Conservation (phyloP, 768 basidiomycete genomes). For the Tulasnella sp. region DNA sequence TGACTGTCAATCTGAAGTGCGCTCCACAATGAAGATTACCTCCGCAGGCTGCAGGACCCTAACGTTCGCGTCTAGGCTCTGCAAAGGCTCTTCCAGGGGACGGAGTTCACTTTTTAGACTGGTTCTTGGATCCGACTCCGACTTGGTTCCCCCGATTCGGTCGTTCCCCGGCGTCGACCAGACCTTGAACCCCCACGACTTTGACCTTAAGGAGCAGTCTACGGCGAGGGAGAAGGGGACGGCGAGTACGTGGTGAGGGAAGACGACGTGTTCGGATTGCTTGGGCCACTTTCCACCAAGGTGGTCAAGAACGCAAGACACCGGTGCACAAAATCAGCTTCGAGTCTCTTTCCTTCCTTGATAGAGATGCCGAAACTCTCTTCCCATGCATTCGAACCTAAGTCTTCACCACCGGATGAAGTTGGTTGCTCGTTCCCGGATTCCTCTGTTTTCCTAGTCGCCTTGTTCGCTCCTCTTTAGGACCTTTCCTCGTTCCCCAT, state of each 20-base stretch:
- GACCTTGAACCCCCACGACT: background rate
- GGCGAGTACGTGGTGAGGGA: background rate
- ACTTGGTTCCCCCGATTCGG: too few relatives aligned
- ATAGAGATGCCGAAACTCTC: background rate
- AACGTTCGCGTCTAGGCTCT: too few relatives aligned
- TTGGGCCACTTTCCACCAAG: background rate
- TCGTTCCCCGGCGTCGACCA: background rate
- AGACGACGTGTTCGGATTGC: background rate
- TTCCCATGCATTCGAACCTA: background rate
- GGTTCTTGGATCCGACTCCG: too few relatives aligned
- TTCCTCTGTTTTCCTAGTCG: too few relatives aligned
- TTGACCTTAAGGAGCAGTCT: background rate
- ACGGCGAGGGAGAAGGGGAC: conserved; percentile 6
- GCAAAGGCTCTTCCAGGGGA: too few relatives aligned
- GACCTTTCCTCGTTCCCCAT: too few relatives aligned
- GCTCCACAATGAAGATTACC: conserved; percentile 65
- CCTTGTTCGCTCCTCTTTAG: too few relatives aligned
- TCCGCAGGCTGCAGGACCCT: conserved; percentile 43
- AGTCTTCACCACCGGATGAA: background rate
- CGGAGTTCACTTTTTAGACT: too few relatives aligned
- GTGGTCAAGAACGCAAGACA: background rate
- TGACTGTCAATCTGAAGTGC: conserved; percentile 78
- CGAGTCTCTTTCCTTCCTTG: background rate
- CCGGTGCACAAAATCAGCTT: background rate
- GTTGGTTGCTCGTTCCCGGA: conserved; percentile 2